These are phyloP conservation scores for Orobanche coerulescens DNA, from an alignment of 257 asterid genomes.

Conservation along the genomic window DNA sequence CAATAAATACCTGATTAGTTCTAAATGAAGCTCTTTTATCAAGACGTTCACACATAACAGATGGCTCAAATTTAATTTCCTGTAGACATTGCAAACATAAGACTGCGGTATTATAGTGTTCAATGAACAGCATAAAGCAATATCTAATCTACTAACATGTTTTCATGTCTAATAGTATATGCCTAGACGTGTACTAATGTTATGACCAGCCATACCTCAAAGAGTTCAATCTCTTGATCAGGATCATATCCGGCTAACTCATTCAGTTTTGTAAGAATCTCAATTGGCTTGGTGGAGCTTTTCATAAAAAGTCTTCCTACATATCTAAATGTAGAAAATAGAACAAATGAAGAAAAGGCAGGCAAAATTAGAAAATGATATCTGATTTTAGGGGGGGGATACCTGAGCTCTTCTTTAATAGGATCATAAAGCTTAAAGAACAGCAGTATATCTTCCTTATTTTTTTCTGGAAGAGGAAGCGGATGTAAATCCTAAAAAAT, in stretches of 20 bases:
- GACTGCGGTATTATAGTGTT: conserved; percentile 1
- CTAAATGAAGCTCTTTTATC: conserved; percentile 73
- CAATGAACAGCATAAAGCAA: conserved; percentile 14
- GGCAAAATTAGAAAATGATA: neutral
- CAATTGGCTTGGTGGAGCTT: conserved; percentile 69
- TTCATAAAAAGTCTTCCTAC: conserved; percentile 83
- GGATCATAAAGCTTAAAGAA: conserved; percentile 90
- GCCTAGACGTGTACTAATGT: neutral
- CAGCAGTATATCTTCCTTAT: conserved; percentile 77
- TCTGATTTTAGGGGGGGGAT: conserved; percentile 2
- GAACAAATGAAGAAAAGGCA: conserved; percentile 12
- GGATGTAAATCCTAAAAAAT: conserved; percentile 51
- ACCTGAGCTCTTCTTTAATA: conserved; percentile 91
- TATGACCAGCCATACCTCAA: conserved; percentile 56
- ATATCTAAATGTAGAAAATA: conserved; percentile 37
- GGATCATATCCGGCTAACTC: conserved; percentile 87
- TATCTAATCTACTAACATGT: neutral
- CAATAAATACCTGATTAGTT: conserved; percentile 58
- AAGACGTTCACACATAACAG: conserved; percentile 95
- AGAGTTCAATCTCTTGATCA: conserved; percentile 86
- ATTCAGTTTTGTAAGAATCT: conserved; percentile 57
- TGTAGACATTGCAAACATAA: conserved; percentile 32
- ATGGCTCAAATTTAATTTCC: conserved; percentile 94
- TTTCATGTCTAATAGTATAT: neutral
- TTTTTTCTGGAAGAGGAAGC: conserved; percentile 73